Evolutionary conservation across 2,329 filamentous ascomycete species (phyloP).

Genomic region (Mariannaea elegans): DNA sequence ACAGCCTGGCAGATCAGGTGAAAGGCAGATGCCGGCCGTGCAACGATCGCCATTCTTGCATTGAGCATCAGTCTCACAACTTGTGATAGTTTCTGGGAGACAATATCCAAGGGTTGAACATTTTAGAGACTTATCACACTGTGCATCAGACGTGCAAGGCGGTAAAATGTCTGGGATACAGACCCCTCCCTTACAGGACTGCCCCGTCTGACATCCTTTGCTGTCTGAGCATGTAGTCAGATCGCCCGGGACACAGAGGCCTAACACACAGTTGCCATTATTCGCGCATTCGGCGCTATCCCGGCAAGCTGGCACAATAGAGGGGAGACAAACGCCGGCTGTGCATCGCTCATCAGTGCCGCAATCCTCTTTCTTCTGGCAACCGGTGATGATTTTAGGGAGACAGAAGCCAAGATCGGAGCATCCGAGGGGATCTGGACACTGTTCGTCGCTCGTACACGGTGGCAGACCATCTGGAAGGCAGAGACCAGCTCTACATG

Average conservation of each 20-base stretch:
- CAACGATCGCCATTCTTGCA: background rate
- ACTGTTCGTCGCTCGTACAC: background rate
- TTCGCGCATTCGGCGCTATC: background rate
- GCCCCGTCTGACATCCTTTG: background rate
- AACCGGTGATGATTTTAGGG: background rate
- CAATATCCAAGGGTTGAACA: slow-evolving; percentile 5
- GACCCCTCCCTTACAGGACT: background rate
- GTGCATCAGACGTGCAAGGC: background rate
- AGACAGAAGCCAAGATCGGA: slow-evolving; percentile 7
- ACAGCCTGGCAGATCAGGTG: background rate
- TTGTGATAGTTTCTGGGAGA: background rate
- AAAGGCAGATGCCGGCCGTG: background rate
- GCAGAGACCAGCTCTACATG: background rate
- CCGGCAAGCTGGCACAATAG: background rate
- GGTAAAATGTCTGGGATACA: slow-evolving; percentile 5
- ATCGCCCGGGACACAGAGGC: background rate
- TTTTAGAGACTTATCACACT: background rate
- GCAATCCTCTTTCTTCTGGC: background rate
- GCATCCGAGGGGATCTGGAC: background rate
- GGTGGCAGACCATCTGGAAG: background rate
- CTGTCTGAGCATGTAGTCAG: background rate
- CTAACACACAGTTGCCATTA: background rate
- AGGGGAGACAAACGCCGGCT: background rate
- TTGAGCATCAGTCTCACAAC: background rate
- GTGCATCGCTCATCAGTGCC: background rate